Percentiles rank a stretch among this genome's conserved stretches.
Conservation (phyloP, 306 rosid species). For the Sicyos edulis region DNA sequence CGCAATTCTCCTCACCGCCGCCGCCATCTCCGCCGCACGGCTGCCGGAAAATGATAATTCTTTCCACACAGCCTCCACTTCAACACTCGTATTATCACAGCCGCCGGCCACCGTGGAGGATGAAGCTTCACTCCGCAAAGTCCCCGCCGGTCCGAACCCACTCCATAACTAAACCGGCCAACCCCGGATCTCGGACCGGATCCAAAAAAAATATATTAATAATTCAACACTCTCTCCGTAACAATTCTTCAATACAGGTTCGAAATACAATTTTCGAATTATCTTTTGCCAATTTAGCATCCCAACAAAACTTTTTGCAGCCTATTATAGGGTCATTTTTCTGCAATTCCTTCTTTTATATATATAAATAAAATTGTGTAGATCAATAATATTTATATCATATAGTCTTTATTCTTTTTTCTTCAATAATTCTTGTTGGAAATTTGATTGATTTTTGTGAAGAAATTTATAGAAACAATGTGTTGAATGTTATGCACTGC, state of each 20-base stretch:
- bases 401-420: neutral
- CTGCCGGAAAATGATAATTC: neutral
- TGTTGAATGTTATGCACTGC: neutral
- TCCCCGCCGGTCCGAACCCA: constrained; percentile 19
- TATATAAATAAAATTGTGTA: neutral
- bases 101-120: neutral
- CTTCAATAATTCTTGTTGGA: neutral
- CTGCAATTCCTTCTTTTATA: neutral
- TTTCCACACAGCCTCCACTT: neutral
- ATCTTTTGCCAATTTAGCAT: neutral
- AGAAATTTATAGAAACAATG: neutral
- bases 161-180: neutral
- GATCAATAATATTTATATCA: constrained; percentile 1
- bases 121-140: constrained; percentile 5
- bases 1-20: neutral
- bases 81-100: neutral
- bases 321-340: neutral
- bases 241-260: neutral
- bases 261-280: neutral
- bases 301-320: neutral
- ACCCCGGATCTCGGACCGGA: too few species aligned
- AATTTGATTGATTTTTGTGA: constrained; percentile 10
- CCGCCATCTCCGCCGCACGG: neutral
- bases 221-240: neutral
- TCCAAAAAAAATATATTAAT: neutral